Conservation (phyloP, 192 early-diverging fungal genomes). For the Mortierella hygrophila region DNA sequence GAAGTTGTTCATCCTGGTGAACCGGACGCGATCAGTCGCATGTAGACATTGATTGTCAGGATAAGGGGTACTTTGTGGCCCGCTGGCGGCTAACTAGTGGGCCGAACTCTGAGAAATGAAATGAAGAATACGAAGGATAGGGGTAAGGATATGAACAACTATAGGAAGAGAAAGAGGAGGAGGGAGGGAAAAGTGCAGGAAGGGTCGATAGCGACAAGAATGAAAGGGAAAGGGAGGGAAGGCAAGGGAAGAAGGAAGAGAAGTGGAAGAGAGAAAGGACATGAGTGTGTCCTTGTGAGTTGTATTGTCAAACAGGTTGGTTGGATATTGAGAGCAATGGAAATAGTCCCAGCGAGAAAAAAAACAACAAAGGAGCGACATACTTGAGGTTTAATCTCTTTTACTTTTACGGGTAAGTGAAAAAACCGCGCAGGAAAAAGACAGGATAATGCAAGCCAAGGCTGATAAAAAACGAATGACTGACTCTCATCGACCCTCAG, state of each 20-base stretch:
- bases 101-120: neutral
- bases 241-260: neutral
- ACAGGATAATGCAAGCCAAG: too few species aligned
- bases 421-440: too few species aligned
- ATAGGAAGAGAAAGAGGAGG: neutral
- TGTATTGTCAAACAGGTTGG: too few species aligned
- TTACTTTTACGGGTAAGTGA: too few species aligned
- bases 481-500: neutral
- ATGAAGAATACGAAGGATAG: neutral
- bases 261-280: too few species aligned
- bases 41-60: neutral
- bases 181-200: too few species aligned
- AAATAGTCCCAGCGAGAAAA: too few species aligned
- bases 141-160: neutral
- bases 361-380: too few species aligned
- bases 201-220: too few species aligned
- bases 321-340: too few species aligned
- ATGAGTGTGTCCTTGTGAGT: too few species aligned
- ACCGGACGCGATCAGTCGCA: neutral
- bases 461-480: neutral
- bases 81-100: neutral
- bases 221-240: neutral
- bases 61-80: neutral
- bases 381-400: too few species aligned
- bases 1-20: slow-evolving; percentile 26